phyloP scores from a whole-genome alignment of 1,139 yeast species.

The Geotrichum australiense region DNA sequence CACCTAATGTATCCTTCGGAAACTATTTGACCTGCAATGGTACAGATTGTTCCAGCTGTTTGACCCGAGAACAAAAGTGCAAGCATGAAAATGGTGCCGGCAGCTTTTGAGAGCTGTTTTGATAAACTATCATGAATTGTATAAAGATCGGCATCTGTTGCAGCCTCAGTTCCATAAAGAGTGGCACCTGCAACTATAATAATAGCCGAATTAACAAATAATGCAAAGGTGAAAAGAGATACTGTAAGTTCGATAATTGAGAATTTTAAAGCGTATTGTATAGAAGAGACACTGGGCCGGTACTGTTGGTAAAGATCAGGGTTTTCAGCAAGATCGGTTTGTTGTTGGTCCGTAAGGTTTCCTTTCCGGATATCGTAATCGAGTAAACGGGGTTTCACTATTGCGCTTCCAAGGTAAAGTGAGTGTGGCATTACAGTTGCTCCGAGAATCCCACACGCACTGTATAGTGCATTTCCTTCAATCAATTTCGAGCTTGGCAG shows the following conservation, averaged over 20 bases:
- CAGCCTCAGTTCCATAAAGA: constrained; percentile 58
- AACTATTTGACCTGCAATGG: constrained; percentile 95
- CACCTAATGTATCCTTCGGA: constrained; percentile 88
- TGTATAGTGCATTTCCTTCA: constrained; percentile 73
- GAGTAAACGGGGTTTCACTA: constrained; percentile 81
- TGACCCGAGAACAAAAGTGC: constrained; percentile 95
- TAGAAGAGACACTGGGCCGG: constrained; percentile 65
- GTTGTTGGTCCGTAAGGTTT: constrained; percentile 33
- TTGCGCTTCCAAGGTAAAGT: constrained; percentile 81
- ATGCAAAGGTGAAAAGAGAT: constrained; percentile 70
- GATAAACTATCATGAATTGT: constrained; percentile 74
- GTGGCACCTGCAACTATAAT: constrained; percentile 83
- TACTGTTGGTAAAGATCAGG: constrained; percentile 34
- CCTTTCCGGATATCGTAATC: constrained; percentile 74
- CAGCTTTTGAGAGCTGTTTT: constrained; percentile 74
- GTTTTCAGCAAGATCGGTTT: constrained; percentile 20
- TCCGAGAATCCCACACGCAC: constrained; percentile 86
- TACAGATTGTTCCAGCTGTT: constrained; percentile 97
- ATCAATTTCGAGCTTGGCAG: constrained; percentile 69
- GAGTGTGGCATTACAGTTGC: constrained; percentile 99
- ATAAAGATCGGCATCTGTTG: constrained; percentile 79
- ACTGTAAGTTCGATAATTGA: constrained; percentile 71
- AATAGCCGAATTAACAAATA: constrained; percentile 80
- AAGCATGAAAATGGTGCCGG: constrained; percentile 85
- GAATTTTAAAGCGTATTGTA: constrained; percentile 59